Percentiles rank a stretch among this genome's conserved stretches.
Evolutionary conservation across 1,284 basidiomycete genomes (phyloP).

Genomic region (Leccinum fuscescens): DNA sequence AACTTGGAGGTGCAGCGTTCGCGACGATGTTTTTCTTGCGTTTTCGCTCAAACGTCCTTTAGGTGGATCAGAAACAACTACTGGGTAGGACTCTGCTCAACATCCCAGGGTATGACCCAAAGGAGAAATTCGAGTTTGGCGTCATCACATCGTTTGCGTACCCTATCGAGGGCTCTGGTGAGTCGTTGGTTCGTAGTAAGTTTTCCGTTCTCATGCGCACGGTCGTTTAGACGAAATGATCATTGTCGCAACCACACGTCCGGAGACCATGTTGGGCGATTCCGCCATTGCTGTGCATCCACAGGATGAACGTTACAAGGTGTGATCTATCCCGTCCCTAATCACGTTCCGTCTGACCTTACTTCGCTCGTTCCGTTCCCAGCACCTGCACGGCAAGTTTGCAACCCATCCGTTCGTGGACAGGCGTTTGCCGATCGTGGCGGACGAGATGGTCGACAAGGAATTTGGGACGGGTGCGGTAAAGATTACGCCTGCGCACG

Average conservation of each 20-base stretch:
- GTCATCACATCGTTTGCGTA: too few species aligned
- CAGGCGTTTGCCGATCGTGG: conserved; percentile 87
- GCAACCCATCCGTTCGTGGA: conserved; percentile 89
- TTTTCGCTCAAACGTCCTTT: too few species aligned
- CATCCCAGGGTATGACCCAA: too few species aligned
- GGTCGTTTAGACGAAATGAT: conserved; percentile 76
- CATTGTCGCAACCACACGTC: conserved; percentile 95
- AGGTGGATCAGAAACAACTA: too few species aligned
- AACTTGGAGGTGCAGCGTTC: too few species aligned
- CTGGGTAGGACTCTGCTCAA: too few species aligned
- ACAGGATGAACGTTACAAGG: conserved; percentile 87
- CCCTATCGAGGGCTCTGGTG: too few species aligned
- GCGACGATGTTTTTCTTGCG: too few species aligned
- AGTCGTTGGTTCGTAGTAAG: not conserved
- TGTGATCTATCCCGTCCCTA: conserved; percentile 10
- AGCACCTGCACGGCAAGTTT: conserved; percentile 94
- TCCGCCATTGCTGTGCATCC: conserved; percentile 97
- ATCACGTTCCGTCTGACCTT: not conserved
- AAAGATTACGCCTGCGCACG: conserved; percentile 99
- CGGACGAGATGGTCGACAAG: conserved; percentile 92
- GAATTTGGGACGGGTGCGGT: conserved; percentile 97
- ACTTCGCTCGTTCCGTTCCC: not conserved
- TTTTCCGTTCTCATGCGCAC: not conserved
- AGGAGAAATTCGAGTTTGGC: too few species aligned
- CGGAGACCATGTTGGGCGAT: conserved; percentile 99